Conservation (phyloP, 1,284 basidiomycete genomes). For the Moesziomyces globuligerus region DNA sequence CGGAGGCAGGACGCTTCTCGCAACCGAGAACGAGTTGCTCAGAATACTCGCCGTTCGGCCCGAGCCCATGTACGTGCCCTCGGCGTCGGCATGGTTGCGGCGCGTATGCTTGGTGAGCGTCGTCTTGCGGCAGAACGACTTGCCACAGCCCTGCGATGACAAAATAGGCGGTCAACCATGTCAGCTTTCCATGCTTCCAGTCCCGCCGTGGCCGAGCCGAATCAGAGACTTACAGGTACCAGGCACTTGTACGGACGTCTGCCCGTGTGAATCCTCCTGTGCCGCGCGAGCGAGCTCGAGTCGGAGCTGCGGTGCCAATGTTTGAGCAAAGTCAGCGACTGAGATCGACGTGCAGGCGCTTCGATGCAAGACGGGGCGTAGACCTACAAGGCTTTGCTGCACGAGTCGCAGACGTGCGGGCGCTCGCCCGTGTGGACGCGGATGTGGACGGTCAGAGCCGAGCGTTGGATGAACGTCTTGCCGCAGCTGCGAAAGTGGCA, state of each 20-base stretch:
- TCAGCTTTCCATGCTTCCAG: background rate
- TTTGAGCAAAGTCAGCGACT: background rate
- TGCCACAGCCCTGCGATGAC: conserved; percentile 43
- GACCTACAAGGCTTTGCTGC: conserved; percentile 60
- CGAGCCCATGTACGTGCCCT: conserved; percentile 20
- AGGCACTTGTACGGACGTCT: conserved; percentile 67
- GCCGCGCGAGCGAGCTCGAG: conserved; percentile 73
- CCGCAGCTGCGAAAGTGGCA: conserved; percentile 57
- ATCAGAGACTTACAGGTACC: conserved; percentile 27
- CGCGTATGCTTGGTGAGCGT: conserved; percentile 69
- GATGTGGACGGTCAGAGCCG: conserved; percentile 81
- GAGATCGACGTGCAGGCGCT: no score
- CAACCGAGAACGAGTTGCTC: conserved; percentile 44
- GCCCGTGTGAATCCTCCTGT: conserved; percentile 78
- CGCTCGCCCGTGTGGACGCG: conserved; percentile 83
- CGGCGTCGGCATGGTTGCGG: conserved; percentile 58
- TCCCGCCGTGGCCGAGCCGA: no score
- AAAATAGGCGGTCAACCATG: background rate
- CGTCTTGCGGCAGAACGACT: conserved; percentile 68
- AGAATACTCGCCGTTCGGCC: conserved; percentile 27
- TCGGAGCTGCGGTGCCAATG: conserved; percentile 65
- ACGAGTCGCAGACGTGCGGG: conserved; percentile 81
- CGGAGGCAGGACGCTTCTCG: conserved; percentile 29
- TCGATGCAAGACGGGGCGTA: no score
- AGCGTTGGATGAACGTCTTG: conserved; percentile 66